Base-by-base conservation (phyloP, 176 grass and related monocot genomes). In the Dactylis glomerata region DNA sequence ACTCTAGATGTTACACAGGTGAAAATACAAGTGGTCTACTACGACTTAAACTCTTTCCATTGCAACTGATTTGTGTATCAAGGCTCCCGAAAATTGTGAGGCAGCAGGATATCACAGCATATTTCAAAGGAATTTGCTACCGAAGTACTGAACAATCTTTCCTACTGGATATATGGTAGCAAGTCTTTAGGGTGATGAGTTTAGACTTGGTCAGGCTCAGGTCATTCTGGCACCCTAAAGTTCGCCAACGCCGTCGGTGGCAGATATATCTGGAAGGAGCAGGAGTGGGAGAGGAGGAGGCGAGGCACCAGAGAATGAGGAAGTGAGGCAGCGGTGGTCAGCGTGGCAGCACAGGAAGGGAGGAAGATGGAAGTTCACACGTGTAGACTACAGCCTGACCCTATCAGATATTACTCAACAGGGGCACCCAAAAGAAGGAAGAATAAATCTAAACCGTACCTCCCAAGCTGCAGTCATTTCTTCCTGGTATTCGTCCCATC, bases 391-490 rank as follows among this genome's bases (percentile, higher is more conserved):
- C 57, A 63, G 59, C 59, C 27, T 63, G 59, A 16, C 28, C 58
- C 27, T 63, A 63, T 32, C 59, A 63, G 59, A 27, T 30, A 62
- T 62, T 62, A 80, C 54, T 73, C 26, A 20, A 38, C 26, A 81
- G 9, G 62, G 68, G 49, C 50, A 71, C 24, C 17, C 72, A 77
- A 10, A 73, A 51, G 81, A 2, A 8, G 76, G 45, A 66, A 59
- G 30, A 86, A 36, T 14, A 81, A 56, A 66, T 67, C 52, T 32
- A 74, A 81, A 77, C 27, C 46, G 38, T 83, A 98, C 96, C 96
- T 99, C 96, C 96, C 93, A 99, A 22, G 93, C 90, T 46, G 84
- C 90, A 47, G 88, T 79, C 91, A 99, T 96, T 94, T 99, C 96
- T 87, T 92, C 88, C 65, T 88, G 70, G 23, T 96, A 99, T 76